These are phyloP conservation scores for Knufia fluminis DNA, from an alignment of 2,329 filamentous ascomycete genomes.

Conservation along the genomic window DNA sequence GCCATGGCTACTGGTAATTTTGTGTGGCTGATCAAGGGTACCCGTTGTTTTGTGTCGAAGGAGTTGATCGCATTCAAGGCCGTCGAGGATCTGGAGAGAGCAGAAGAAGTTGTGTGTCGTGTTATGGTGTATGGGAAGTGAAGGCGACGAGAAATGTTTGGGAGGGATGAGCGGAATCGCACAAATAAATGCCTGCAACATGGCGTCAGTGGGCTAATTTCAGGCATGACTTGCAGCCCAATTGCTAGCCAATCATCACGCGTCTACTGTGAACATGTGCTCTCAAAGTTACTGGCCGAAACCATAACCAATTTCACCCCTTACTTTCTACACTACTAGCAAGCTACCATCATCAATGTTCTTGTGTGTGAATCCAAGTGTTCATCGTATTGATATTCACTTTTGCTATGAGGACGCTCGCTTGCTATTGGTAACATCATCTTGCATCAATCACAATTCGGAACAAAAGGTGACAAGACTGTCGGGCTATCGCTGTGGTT, in stretches of 20 bases:
- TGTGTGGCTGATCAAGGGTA: slow-evolving; percentile 1
- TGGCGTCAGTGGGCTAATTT: background rate
- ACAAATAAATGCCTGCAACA: slow-evolving; percentile 4
- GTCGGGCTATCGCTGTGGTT: too few relatives aligned
- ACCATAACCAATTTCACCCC: background rate
- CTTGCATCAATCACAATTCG: too few relatives aligned
- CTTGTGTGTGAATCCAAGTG: too few relatives aligned
- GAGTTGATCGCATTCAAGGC: background rate
- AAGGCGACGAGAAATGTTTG: background rate
- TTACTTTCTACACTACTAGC: too few relatives aligned
- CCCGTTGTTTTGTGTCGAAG: slow-evolving; percentile 6
- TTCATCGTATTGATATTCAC: too few relatives aligned
- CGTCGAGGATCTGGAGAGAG: background rate
- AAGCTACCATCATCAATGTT: too few relatives aligned
- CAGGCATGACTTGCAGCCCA: background rate
- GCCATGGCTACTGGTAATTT: slow-evolving; percentile 25
- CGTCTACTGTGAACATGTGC: slow-evolving; percentile 1
- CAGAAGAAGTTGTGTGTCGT: background rate
- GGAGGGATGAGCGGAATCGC: background rate
- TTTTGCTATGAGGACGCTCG: too few relatives aligned
- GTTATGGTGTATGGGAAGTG: background rate
- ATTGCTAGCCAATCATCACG: background rate
- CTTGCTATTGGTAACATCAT: too few relatives aligned
- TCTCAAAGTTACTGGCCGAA: background rate
- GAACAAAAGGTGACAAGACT: too few relatives aligned